phyloP scores from a whole-genome alignment of 805 yeast genomes.

The Ogataea ramenticola region DNA sequence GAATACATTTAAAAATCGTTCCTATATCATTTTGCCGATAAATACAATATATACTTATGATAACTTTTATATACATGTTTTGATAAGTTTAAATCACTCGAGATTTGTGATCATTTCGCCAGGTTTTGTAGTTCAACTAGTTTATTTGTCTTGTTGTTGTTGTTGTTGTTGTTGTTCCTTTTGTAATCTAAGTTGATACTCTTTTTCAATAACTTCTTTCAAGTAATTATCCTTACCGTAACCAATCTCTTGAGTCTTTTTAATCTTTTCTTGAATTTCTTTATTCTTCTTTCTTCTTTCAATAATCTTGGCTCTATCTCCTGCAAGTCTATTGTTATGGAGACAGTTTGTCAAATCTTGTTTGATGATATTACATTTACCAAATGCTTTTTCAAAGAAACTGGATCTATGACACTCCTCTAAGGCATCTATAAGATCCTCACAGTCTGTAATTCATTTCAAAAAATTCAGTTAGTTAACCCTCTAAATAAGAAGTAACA shows the following conservation, averaged over 20 bases:
- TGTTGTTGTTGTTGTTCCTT: neutral
- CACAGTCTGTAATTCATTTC: conserved; percentile 46
- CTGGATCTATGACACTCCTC: conserved; percentile 80
- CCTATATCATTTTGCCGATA: no score
- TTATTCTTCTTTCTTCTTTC: conserved; percentile 51
- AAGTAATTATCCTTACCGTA: conserved; percentile 71
- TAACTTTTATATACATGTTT: no score
- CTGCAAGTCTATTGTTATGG: conserved; percentile 63
- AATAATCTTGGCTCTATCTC: conserved; percentile 48
- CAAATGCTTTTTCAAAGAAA: conserved; percentile 63
- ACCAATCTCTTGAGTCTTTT: conserved; percentile 63
- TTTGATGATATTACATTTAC: conserved; percentile 79
- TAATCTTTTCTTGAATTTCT: conserved; percentile 48
- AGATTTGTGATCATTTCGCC: neutral
- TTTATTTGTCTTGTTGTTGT: neutral
- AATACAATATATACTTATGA: no score
- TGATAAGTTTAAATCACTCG: no score
- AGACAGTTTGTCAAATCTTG: conserved; percentile 74
- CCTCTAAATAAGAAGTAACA: neutral
- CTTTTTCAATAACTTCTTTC: conserved; percentile 54
- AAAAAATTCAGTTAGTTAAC: neutral
- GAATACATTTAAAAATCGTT: no score
- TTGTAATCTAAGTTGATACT: conserved; percentile 25
- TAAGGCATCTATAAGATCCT: conserved; percentile 74
- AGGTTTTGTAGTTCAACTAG: no score